These are phyloP conservation scores for Castanea crenata DNA, from an alignment of 306 rosid species.

Conservation along the genomic window DNA sequence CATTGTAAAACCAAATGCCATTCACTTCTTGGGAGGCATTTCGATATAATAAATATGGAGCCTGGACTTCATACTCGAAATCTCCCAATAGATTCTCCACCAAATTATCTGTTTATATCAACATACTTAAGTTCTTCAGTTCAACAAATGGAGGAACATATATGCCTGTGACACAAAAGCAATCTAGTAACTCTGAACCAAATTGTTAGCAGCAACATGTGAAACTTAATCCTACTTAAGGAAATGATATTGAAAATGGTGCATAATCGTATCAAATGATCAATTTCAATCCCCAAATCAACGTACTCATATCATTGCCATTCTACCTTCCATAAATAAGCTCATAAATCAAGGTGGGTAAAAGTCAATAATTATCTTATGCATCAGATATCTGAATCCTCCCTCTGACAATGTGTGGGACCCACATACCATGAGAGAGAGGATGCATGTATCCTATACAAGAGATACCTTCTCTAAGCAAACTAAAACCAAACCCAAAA, in stretches of 20 bases:
- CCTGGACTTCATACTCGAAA: constrained; percentile 63
- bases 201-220: not conserved
- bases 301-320: not conserved
- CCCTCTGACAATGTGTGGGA: too few species aligned
- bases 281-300: not conserved
- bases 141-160: constrained; percentile 4
- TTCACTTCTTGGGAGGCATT: constrained; percentile 68
- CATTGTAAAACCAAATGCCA: constrained; percentile 63
- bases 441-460: too few species aligned
- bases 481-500: too few species aligned
- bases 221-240: not conserved
- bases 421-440: too few species aligned
- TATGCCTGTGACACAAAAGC: constrained; percentile 8
- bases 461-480: too few species aligned
- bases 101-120: constrained; percentile 51
- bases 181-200: constrained; percentile 5
- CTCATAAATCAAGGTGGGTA: constrained; percentile 6
- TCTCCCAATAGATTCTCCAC: constrained; percentile 66
- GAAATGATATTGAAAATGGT: not conserved
- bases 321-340: not conserved
- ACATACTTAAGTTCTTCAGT: not conserved
- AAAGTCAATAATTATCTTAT: too few species aligned
- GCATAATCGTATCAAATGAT: not conserved
- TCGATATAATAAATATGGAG: constrained; percentile 59
- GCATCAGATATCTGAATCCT: too few species aligned